Conservation (phyloP, 257 asterid species). For the Parsonsia alboflavescens region DNA sequence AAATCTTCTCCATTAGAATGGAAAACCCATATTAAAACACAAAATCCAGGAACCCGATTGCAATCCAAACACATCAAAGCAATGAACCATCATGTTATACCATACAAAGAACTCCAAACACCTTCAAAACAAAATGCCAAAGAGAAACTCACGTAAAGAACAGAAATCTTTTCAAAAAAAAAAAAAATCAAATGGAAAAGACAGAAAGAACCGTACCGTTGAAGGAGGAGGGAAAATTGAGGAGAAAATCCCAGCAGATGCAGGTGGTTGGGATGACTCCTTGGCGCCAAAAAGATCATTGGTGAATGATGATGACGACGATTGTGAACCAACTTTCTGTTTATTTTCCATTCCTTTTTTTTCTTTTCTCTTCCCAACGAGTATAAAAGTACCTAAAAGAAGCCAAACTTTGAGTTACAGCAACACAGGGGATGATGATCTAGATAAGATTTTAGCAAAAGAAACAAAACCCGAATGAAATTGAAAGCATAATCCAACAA, state of each 20-base stretch:
- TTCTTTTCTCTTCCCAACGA: background rate
- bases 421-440: background rate
- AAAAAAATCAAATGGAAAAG: background rate
- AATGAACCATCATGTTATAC: background rate
- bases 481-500: background rate
- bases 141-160: too few species aligned
- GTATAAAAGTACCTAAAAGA: background rate
- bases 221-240: conserved; percentile 43
- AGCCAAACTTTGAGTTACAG: background rate
- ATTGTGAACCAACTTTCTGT: conserved; percentile 20
- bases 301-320: conserved; percentile 30
- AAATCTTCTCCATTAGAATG: background rate
- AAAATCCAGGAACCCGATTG: background rate
- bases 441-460: conserved; percentile 1
- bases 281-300: conserved; percentile 34
- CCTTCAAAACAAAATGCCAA: background rate
- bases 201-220: conserved; percentile 18
- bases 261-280: conserved; percentile 22
- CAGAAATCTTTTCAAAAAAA: background rate
- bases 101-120: background rate
- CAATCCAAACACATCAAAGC: background rate
- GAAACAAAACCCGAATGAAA: background rate
- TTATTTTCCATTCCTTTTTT: conserved; percentile 25
- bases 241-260: conserved; percentile 35
- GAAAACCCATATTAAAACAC: background rate